A percentile compares a stretch with the other conserved stretches of the same genome.
Evolutionary conservation across 768 basidiomycete genomes (phyloP).

Genomic region (Lentinula sp.): DNA sequence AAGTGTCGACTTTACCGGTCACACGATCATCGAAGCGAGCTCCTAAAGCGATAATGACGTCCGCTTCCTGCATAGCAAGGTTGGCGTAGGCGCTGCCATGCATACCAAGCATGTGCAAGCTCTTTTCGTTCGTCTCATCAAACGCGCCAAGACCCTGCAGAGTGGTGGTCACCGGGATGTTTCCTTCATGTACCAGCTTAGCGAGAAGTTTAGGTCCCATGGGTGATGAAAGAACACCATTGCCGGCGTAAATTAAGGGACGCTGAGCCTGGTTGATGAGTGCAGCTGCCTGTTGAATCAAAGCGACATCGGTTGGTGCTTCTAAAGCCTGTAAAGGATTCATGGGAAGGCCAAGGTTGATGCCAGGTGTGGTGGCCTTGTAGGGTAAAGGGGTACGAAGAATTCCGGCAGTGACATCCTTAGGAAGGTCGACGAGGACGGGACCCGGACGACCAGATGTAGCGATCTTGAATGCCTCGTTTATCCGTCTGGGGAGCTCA

Average conservation of each 20-base stretch:
- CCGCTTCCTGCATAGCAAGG: constrained; percentile 94
- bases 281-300: constrained; percentile 78
- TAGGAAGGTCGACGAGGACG: constrained; percentile 97
- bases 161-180: constrained; percentile 97
- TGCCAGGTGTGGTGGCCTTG: constrained; percentile 81
- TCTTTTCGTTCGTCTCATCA: constrained; percentile 82
- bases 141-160: constrained; percentile 94
- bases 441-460: constrained; percentile 96
- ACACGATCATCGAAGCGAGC: constrained; percentile 98
- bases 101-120: constrained; percentile 98
- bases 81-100: constrained; percentile 98
- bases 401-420: constrained; percentile 94
- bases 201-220: constrained; percentile 79
- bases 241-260: constrained; percentile 90
- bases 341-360: constrained; percentile 62
- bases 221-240: constrained; percentile 80
- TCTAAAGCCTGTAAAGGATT: constrained; percentile 62
- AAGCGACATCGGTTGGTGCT: constrained; percentile 53
- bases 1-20: constrained; percentile 82
- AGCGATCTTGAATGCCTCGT: constrained; percentile 99
- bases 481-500: constrained; percentile 92
- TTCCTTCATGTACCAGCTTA: constrained; percentile 73
- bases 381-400: constrained; percentile 79
- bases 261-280: constrained; percentile 90
- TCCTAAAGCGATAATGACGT: constrained; percentile 96